Base-by-base conservation (phyloP, 768 basidiomycete species). In the Tulasnella sp. region DNA sequence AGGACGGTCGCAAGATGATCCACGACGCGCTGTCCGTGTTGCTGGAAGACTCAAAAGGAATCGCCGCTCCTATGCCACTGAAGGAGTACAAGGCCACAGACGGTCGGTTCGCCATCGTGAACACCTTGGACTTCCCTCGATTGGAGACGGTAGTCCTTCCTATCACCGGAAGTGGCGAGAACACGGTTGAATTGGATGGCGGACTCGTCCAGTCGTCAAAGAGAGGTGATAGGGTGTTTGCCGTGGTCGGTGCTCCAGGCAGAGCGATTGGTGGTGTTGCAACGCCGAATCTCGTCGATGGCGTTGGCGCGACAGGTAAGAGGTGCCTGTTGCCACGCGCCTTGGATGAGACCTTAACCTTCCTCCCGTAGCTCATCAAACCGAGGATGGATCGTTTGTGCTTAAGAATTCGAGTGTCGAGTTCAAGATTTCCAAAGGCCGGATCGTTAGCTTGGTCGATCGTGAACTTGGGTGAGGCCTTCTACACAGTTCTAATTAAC, bases 391-490 rank as follows among this genome's bases (percentile, higher is more conserved):
- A 82, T 89, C 92, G 79, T 93, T 95, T 84, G 89, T 93, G 14
- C 86, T 99, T 80, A 88, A 89, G 74, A 97, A 95, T 84, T 86
- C 89, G 8, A 89, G 88, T 37, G 87, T 98, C 3, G 90, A 93
- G 83, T 87, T 99, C 82, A 95, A 91, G 0, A 91, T 99, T 82
- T 89, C 91, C 0, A 88, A 91, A 5, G 98, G 98, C 2, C 88
- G 97, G 20, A 96, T 99, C 81, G 92, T 90, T 18, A 96, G 95
- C 84, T 86, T 99, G 76, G 85, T 92, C 40, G 98, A 99, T 84
- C 89, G 94, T 40, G 89, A 90, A 79, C 89, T 91, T 12, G 89
- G 89, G 94, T 94, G 82, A 11, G 90, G 88, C 6, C 24, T 8
- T 76, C 5, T 24, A 4, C 16, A n/a, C n/a, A 4, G 28, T n/a